These are phyloP conservation scores for Pythium aristosporum DNA, from an alignment of 352 stramenopile species.

Conservation along the genomic window DNA sequence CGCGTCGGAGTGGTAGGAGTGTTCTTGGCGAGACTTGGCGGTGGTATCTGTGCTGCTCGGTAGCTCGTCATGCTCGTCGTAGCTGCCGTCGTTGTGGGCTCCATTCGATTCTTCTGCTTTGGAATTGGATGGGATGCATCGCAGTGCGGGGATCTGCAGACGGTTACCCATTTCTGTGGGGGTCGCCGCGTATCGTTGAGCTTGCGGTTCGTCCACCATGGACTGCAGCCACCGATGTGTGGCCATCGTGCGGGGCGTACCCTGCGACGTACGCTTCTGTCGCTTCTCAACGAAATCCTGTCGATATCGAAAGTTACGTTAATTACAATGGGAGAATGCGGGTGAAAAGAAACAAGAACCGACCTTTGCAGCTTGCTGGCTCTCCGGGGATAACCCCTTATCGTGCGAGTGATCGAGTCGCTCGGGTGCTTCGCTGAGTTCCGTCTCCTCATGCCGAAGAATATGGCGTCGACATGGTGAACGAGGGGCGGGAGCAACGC, in stretches of 20 bases:
- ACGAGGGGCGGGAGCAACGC: background rate
- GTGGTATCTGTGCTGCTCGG: background rate
- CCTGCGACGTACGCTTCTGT: conserved; percentile 41
- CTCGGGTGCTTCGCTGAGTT: background rate
- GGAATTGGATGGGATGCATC: background rate
- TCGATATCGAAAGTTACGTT: background rate
- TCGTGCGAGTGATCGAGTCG: conserved; percentile 5
- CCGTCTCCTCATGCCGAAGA: background rate
- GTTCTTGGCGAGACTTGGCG: background rate
- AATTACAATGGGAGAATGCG: background rate
- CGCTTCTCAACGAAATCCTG: conserved; percentile 72
- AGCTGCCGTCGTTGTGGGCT: no score
- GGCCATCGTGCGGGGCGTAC: conserved; percentile 58
- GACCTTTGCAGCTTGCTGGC: conserved; percentile 50
- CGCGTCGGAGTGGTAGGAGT: background rate
- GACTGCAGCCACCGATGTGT: conserved; percentile 68
- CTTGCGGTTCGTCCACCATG: conserved; percentile 23
- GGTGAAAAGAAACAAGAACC: background rate
- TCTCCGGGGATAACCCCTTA: conserved; percentile 49
- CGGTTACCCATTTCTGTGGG: background rate
- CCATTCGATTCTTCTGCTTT: background rate
- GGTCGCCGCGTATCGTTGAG: background rate
- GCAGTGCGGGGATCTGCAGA: background rate
- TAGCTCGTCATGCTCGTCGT: background rate
- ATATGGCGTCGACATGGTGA: conserved; percentile 8